Base-by-base conservation (phyloP, 208 protist genomes). In the Lotmaria passim region DNA sequence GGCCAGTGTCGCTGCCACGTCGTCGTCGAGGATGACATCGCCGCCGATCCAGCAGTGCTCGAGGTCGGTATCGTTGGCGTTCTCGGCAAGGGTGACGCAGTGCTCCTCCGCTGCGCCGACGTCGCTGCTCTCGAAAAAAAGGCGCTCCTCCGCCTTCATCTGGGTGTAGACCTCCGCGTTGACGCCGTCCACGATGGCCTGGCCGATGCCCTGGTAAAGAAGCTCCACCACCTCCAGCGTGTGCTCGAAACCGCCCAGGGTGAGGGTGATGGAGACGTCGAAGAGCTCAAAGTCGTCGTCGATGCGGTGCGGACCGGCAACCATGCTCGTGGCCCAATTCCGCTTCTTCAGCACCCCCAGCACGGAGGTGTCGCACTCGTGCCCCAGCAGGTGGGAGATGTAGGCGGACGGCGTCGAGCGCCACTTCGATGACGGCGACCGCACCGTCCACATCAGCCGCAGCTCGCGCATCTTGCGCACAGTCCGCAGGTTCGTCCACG, bases 281-380 rank as follows among this genome's bases (percentile, higher is more conserved):
- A 93, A 63, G 6, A 87, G 5, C 24, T 83, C 59, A 43, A 81
- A 80, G 79, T 93, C 87, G 55, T 92, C 90, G 69, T 93, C 83
- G 41, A 87, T 36, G 26, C 61, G 62, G 33, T 57, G 21, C n/a
- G 65, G 17, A 10, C 95, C 94, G 33, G 82, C 91, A n/a, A 83
- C 26, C 70, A 98, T 87, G 21, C 28, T 76, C 8, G 82, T 90
- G 1, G 84, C 93, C 60, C 82, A 79, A 28, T 91, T 85, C 39
- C 66, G 78, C 43, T 66, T 38, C 70, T 97, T 94, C 31, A 98
- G 73, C 19, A 92, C 53, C n/a, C 89, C 83, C 28, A 98, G 65
- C 6, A 98, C 70, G 33, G 89, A 96, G n/a, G 83, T 87, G 57
- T 92, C 68, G 41, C 93, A 93, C 85, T 98, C 97, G 62, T 98